These are phyloP conservation scores for Amauroascus niger DNA, from an alignment of 2,329 filamentous ascomycete genomes.

Conservation along the genomic window DNA sequence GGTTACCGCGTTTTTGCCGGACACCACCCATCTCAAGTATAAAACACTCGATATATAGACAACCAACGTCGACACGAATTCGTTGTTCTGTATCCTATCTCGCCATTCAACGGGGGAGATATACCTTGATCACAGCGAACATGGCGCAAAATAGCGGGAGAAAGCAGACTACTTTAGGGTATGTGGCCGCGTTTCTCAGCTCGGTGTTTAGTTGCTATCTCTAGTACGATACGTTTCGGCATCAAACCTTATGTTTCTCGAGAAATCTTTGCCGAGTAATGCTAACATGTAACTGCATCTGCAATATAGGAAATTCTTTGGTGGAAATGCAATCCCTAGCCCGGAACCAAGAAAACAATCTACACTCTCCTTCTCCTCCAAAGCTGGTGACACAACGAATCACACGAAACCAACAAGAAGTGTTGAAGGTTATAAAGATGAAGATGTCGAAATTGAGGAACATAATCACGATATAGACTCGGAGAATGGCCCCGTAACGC, in stretches of 20 bases:
- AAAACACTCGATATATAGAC: not conserved
- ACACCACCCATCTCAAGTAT: not conserved
- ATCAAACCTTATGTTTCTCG: no score
- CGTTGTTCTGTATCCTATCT: not conserved
- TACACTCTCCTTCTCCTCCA: conserved; percentile 59
- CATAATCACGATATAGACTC: not conserved
- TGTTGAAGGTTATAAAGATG: conserved; percentile 5
- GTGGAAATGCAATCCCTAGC: conserved; percentile 49
- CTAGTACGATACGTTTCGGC: no score
- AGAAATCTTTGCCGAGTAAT: no score
- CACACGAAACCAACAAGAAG: not conserved
- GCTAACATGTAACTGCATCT: not conserved
- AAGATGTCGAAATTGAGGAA: conserved; percentile 28
- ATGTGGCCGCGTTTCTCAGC: conserved; percentile 48
- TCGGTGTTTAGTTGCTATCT: no score
- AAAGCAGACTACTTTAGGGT: conserved; percentile 81
- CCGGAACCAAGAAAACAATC: conserved; percentile 61
- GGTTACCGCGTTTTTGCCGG: not conserved
- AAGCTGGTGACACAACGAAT: conserved; percentile 41
- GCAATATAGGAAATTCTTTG: conserved; percentile 69
- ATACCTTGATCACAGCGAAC: not conserved
- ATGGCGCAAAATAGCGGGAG: conserved; percentile 19
- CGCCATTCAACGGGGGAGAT: not conserved
- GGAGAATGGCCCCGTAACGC: conserved; percentile 6
- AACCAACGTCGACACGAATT: not conserved